Percentiles rank a stretch among this genome's conserved stretches.
Conservation (phyloP, 1,284 basidiomycete genomes). For the Naganishia sp. region DNA sequence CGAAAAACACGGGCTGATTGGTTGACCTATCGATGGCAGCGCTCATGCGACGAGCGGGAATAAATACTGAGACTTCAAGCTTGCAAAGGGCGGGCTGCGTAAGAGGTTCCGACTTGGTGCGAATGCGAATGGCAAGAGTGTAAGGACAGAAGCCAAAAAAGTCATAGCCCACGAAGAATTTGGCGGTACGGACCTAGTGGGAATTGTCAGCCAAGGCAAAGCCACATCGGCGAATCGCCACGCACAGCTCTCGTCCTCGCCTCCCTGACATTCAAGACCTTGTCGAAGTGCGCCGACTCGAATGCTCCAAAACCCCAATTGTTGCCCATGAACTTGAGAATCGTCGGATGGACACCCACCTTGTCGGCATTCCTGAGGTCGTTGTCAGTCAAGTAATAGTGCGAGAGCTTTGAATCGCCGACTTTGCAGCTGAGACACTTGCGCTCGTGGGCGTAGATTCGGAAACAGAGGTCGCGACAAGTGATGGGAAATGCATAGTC, state of each 20-base stretch:
- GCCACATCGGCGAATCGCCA: not conserved
- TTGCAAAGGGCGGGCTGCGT: constrained; percentile 27
- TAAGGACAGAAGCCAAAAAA: constrained; percentile 30
- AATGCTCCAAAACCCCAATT: constrained; percentile 31
- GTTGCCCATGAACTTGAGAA: constrained; percentile 22
- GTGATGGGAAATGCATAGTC: constrained; percentile 25
- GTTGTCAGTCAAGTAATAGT: constrained; percentile 30
- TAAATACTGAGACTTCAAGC: constrained; percentile 26
- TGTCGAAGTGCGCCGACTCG: constrained; percentile 20
- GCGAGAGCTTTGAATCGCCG: constrained; percentile 30
- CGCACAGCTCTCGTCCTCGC: constrained; percentile 26
- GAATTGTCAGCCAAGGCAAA: not conserved
- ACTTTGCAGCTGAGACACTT: constrained; percentile 30
- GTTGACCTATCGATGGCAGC: constrained; percentile 20
- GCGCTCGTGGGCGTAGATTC: constrained; percentile 28
- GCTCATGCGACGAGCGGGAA: constrained; percentile 20
- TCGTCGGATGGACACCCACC: constrained; percentile 16
- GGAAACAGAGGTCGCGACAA: constrained; percentile 28
- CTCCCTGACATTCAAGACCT: constrained; percentile 16
- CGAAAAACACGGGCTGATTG: constrained; percentile 27
- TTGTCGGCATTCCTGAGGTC: constrained; percentile 20
- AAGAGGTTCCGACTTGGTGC: constrained; percentile 30
- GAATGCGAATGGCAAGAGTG: constrained; percentile 26
- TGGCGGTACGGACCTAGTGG: constrained; percentile 29
- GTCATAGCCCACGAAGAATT: constrained; percentile 32